Evolutionary conservation across 164 flowering plant species (phyloP), one percentile per base, ranked within the genome.

Genomic region (Saururus chinensis): DNA sequence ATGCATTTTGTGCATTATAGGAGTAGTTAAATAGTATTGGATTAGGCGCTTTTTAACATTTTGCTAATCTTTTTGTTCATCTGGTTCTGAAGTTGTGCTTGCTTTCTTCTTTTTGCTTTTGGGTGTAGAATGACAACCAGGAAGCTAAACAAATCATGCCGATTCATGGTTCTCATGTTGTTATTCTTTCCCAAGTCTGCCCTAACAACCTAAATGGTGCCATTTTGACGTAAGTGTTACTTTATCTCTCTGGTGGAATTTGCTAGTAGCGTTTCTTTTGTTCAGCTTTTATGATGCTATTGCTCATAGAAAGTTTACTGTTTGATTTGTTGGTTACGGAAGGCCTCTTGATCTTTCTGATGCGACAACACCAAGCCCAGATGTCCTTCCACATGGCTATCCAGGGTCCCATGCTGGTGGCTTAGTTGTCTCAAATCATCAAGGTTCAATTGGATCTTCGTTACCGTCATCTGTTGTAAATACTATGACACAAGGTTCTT

Each of bases 341-440:
- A 95, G 99, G 79, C 99, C 99, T 48, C 89, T 84, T 74, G 97
- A 95, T 79, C 81, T 88, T 53, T 85, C 81, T 76, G 96, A 90
- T 65, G 71, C 74, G 42, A 74, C 71, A 56, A 55, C 75, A 51
- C 67, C 88, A 45, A 82, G 80, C 68, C 74, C 84, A 16, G 99
- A 95, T 61, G 71, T 68, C 26, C 61, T 72, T 65, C n/a, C 95
- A 24, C 71, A 62, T 64, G 90, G 84, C 20, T 82, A 75, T 73
- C 89, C 81, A 73, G 82, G 81, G 63, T 67, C 89, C 56, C 89
- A 90, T 58, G 45, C 66, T 48, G 63, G 76, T 71, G 82, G 88
- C 56, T 65, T 85, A 61, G 60, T 85, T 51, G 65, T 83, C 20
- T 56, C 89, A 59, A 87, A 71, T 61, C 60, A 54, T 71, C 92